These are phyloP conservation scores for Podospora fimiseda DNA, from an alignment of 495 filamentous ascomycete species.

Conservation along the genomic window DNA sequence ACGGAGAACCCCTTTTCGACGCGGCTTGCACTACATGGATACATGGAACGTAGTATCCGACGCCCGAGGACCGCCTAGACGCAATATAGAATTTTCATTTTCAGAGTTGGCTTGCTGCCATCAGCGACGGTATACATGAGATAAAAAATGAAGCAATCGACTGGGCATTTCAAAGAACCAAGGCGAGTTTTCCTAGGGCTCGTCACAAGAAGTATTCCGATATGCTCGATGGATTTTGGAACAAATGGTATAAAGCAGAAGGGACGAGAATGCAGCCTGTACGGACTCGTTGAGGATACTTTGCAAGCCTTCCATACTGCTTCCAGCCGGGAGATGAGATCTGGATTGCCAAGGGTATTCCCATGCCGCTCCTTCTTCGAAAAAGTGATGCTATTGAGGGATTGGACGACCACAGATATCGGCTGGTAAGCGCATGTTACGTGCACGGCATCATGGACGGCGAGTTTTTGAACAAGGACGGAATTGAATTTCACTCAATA, in stretches of 20 bases:
- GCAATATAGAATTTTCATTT: no score
- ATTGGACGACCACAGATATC: background rate
- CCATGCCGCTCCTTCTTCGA: background rate
- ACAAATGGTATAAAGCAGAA: background rate
- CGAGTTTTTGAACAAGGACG: background rate
- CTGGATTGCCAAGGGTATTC: background rate
- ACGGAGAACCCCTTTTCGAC: background rate
- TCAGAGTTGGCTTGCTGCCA: no score
- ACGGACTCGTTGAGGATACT: background rate
- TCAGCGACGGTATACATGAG: no score
- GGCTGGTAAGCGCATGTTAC: background rate
- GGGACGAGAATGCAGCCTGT: background rate
- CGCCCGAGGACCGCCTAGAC: background rate
- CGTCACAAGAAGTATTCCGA: no score
- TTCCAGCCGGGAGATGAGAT: conserved; percentile 6
- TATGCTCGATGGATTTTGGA: background rate
- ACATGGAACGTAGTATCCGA: background rate
- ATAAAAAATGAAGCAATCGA: no score
- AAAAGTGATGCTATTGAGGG: background rate
- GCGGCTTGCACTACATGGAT: background rate
- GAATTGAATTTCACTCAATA: background rate
- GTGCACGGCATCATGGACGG: conserved; percentile 1
- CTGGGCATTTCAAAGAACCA: no score
- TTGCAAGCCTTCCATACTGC: background rate
- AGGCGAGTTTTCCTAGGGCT: no score